phyloP scores from a whole-genome alignment of 441 rosid genomes.

The Croton setiger region DNA sequence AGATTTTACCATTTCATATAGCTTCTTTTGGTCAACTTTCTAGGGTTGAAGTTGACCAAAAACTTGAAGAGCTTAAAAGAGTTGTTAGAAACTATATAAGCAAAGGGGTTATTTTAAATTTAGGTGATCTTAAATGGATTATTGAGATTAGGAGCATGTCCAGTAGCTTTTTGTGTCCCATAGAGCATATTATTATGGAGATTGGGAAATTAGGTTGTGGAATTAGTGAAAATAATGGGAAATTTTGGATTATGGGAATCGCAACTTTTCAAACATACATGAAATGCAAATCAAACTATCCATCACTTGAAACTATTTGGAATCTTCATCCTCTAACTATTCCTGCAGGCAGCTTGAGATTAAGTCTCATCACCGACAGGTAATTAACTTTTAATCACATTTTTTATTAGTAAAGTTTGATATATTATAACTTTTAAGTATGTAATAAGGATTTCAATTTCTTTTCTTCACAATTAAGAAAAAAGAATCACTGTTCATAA shows the following conservation, averaged over 20 bases:
- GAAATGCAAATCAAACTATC: constrained; percentile 50
- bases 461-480: constrained; percentile 14
- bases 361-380: constrained; percentile 81
- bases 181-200: constrained; percentile 55
- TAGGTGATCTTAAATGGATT: constrained; percentile 62
- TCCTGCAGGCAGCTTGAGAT: constrained; percentile 64
- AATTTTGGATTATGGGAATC: constrained; percentile 51
- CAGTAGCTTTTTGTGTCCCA: constrained; percentile 34
- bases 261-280: constrained; percentile 50
- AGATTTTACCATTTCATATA: constrained; percentile 43
- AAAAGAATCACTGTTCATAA: background rate
- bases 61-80: constrained; percentile 43
- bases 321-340: constrained; percentile 66
- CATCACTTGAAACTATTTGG: constrained; percentile 51
- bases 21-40: constrained; percentile 37
- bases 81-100: constrained; percentile 34
- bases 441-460: background rate
- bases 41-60: constrained; percentile 50
- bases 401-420: constrained; percentile 21
- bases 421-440: background rate
- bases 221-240: constrained; percentile 38
- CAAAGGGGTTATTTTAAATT: constrained; percentile 49
- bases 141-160: constrained; percentile 37
- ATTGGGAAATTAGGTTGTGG: constrained; percentile 46
- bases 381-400: constrained; percentile 8